These are phyloP conservation scores for Lophiostoma macrostomum DNA, from an alignment of 495 filamentous ascomycete genomes.

Conservation along the genomic window DNA sequence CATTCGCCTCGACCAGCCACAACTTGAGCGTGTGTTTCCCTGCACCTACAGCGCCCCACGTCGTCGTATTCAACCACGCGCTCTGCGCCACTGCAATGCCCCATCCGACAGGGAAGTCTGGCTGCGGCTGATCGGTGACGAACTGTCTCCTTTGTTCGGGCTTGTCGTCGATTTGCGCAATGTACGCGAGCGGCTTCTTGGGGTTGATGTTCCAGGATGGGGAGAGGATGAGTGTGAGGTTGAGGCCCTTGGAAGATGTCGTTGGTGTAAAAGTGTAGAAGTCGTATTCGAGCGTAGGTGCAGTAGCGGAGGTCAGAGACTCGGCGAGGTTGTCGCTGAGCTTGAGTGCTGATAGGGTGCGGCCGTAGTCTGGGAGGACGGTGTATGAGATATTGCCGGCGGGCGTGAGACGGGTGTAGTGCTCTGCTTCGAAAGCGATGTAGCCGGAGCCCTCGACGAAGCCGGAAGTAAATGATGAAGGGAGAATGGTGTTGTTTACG, in stretches of 20 bases:
- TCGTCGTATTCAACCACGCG: slow-evolving; percentile 60
- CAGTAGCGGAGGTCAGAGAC: slow-evolving; percentile 46
- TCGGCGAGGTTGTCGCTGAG: slow-evolving; percentile 53
- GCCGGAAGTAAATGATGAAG: slow-evolving; percentile 55
- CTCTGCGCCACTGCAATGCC: slow-evolving; percentile 52
- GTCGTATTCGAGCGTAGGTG: slow-evolving; percentile 61
- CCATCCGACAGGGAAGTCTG: slow-evolving; percentile 55
- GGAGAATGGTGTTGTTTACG: slow-evolving; percentile 52
- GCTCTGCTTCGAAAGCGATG: slow-evolving; percentile 59
- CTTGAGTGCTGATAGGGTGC: slow-evolving; percentile 57
- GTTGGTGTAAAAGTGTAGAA: slow-evolving; percentile 57
- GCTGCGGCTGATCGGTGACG: slow-evolving; percentile 47
- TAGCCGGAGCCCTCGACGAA: slow-evolving; percentile 64
- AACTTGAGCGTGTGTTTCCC: slow-evolving; percentile 59
- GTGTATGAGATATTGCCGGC: slow-evolving; percentile 41
- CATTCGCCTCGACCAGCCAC: slow-evolving; percentile 60
- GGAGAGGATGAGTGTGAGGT: slow-evolving; percentile 60
- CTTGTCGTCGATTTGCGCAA: slow-evolving; percentile 52
- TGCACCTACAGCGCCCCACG: slow-evolving; percentile 45
- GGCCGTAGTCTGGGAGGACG: slow-evolving; percentile 54
- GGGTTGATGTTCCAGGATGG: slow-evolving; percentile 62
- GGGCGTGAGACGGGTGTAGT: slow-evolving; percentile 44
- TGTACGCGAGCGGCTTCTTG: slow-evolving; percentile 57
- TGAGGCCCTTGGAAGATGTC: slow-evolving; percentile 43
- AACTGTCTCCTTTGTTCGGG: slow-evolving; percentile 50